Evolutionary conservation across 1,284 basidiomycete genomes (phyloP).

Genomic region (Ganoderma resinaceum): DNA sequence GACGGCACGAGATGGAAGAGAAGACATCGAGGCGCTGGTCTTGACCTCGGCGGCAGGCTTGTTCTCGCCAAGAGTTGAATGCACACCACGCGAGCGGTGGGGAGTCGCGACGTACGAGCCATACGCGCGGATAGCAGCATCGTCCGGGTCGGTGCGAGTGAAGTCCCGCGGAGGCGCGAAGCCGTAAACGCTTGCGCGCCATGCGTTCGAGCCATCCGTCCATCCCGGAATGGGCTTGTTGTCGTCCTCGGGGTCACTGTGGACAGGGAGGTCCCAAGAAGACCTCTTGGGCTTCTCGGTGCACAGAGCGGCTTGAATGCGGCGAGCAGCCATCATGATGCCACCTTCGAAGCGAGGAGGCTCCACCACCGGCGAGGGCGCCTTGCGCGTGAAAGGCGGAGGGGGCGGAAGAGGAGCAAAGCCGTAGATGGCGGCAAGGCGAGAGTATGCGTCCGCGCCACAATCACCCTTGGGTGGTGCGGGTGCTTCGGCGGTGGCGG

Average conservation of each 20-base stretch:
- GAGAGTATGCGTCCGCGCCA: conserved; percentile 48
- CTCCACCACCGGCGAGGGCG: conserved; percentile 38
- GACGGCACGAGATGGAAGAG: conserved; percentile 27
- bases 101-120: conserved; percentile 56
- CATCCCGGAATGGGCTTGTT: conserved; percentile 65
- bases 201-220: conserved; percentile 70
- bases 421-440: conserved; percentile 59
- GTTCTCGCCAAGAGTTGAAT: conserved; percentile 50
- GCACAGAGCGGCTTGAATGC: conserved; percentile 58
- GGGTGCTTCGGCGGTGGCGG: conserved; percentile 35
- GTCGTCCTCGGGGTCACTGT: conserved; percentile 31
- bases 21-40: conserved; percentile 26
- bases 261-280: conserved; percentile 31
- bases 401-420: conserved; percentile 62
- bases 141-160: conserved; percentile 34
- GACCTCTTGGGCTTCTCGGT: conserved; percentile 45
- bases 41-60: conserved; percentile 39
- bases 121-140: conserved; percentile 43
- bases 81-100: conserved; percentile 54
- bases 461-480: conserved; percentile 42
- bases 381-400: conserved; percentile 46
- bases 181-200: conserved; percentile 66
- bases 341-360: conserved; percentile 53
- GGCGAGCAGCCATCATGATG: conserved; percentile 71
- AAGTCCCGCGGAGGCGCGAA: conserved; percentile 45